These are phyloP conservation scores for Entomortierella beljakovae DNA, from an alignment of 192 early-diverging fungal genomes.

Conservation along the genomic window DNA sequence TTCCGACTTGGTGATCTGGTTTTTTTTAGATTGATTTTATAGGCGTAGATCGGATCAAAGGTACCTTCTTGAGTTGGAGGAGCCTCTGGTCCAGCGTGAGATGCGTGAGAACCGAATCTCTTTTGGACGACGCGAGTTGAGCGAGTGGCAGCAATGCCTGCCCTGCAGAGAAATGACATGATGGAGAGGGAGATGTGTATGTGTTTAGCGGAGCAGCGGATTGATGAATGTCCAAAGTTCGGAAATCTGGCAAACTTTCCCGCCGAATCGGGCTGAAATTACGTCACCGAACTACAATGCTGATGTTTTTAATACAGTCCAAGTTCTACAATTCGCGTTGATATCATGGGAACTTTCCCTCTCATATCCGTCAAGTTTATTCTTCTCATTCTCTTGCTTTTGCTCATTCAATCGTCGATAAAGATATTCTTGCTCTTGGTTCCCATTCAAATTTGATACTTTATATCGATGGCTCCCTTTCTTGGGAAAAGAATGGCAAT, in stretches of 20 bases:
- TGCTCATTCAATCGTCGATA: too few relatives aligned
- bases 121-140: constrained; percentile 50
- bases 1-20: not conserved
- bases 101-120: constrained; percentile 49
- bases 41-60: not conserved
- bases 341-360: too few relatives aligned
- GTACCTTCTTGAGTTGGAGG: constrained; percentile 51
- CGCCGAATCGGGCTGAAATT: not conserved
- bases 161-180: constrained; percentile 49
- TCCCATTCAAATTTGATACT: too few relatives aligned
- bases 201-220: not conserved
- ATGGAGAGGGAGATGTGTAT: not conserved
- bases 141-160: constrained; percentile 44
- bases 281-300: constrained; percentile 8
- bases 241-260: not conserved
- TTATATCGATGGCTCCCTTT: too few relatives aligned
- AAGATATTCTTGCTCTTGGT: too few relatives aligned
- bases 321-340: too few relatives aligned
- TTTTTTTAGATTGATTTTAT: too few relatives aligned
- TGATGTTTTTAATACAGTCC: too few relatives aligned
- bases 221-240: not conserved
- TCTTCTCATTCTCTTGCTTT: too few relatives aligned
- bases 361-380: too few relatives aligned
- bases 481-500: too few relatives aligned
- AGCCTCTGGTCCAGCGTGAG: constrained; percentile 45